Conservation (phyloP, 23 red algal genomes). For the Chondrus crispus region DNA sequence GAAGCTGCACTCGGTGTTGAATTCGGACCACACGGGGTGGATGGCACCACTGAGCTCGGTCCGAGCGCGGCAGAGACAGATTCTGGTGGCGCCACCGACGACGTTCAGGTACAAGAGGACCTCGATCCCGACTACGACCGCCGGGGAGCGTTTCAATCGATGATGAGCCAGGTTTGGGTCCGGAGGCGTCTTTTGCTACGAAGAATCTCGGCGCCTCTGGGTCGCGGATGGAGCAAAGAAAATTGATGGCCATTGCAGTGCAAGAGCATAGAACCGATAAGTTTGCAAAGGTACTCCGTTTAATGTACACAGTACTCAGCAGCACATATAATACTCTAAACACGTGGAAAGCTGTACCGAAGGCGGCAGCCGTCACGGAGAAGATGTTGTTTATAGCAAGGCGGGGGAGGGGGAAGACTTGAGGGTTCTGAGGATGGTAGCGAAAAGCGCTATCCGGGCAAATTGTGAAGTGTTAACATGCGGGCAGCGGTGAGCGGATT, state of each 20-base stretch:
- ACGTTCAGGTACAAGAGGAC: background rate
- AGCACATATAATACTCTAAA: background rate
- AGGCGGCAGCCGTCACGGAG: background rate
- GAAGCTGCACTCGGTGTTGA: background rate
- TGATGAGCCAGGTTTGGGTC: constrained; percentile 5
- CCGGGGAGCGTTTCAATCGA: background rate
- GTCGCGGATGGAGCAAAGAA: background rate
- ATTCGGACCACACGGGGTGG: background rate
- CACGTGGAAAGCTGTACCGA: background rate
- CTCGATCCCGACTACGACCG: background rate
- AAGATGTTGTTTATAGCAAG: background rate
- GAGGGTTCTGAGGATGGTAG: background rate
- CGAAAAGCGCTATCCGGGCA: background rate
- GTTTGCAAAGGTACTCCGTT: background rate
- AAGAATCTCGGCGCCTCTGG: background rate
- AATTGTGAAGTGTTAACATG: background rate
- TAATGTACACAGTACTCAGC: background rate
- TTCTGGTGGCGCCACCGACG: background rate
- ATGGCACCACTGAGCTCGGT: background rate
- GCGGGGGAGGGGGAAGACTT: background rate
- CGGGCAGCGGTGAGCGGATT: background rate
- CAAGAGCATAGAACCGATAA: background rate
- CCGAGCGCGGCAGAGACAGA: background rate
- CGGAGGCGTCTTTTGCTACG: background rate
- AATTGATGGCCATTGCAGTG: background rate